A percentile compares a stretch with the other conserved stretches of the same genome.
Evolutionary conservation across 352 stramenopile genomes (phyloP).

Genomic region (Globisporangium cystogenes): DNA sequence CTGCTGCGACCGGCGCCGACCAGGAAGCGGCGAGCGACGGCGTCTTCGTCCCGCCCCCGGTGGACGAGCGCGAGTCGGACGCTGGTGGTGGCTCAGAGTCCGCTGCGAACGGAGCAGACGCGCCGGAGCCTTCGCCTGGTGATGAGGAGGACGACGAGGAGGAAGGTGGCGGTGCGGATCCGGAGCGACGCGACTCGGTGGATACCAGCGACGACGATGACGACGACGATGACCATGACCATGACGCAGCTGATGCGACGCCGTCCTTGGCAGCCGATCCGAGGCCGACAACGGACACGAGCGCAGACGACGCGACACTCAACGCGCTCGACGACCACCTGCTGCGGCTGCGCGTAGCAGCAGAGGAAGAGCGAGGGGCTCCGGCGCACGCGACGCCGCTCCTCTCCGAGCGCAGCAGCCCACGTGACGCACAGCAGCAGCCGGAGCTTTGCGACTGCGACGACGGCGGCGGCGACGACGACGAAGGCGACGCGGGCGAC

Average conservation of each 20-base stretch:
- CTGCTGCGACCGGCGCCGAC: no score
- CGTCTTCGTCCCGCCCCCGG: no score
- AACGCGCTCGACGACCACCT: constrained; percentile 6
- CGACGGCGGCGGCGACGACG: no score
- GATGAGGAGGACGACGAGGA: background rate
- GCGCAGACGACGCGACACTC: background rate
- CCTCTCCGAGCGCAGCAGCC: background rate
- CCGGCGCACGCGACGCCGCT: background rate
- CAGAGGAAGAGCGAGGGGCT: background rate
- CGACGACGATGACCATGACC: background rate
- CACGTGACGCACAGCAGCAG: background rate
- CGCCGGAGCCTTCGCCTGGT: no score
- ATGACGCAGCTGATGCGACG: background rate
- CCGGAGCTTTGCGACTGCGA: background rate
- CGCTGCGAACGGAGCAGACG: background rate
- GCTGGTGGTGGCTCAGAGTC: no score
- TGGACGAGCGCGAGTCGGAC: no score
- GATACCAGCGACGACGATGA: background rate
- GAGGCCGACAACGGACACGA: no score
- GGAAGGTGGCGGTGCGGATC: background rate
- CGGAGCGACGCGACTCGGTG: background rate
- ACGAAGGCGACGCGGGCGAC: background rate
- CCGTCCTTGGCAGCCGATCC: no score
- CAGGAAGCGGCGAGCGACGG: no score
- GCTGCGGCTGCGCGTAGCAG: background rate